A percentile compares a stretch with the other conserved stretches of the same genome.
phyloP scores from a whole-genome alignment of 1,284 basidiomycete species.

The Marasmius fiardii region DNA sequence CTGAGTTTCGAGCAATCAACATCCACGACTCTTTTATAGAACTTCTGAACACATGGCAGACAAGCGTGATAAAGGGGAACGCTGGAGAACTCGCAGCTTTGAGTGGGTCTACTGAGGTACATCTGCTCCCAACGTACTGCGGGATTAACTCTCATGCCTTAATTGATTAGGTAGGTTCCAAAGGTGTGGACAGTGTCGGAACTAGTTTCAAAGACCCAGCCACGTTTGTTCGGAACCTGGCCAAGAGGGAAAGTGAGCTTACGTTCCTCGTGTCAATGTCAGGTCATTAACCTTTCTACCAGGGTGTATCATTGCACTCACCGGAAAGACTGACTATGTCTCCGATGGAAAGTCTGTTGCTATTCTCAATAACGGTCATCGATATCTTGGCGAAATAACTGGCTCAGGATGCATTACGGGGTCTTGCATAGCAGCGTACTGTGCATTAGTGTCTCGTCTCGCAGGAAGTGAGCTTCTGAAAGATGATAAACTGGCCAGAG shows the following conservation, averaged over 20 bases:
- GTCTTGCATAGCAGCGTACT: conserved; percentile 73
- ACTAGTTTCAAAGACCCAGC: conserved; percentile 75
- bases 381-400: conserved; percentile 77
- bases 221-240: conserved; percentile 66
- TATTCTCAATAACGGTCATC: conserved; percentile 74
- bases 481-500: conserved; percentile 50
- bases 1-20: conserved; percentile 3
- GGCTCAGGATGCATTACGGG: conserved; percentile 91
- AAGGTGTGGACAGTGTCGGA: conserved; percentile 88
- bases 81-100: conserved; percentile 86
- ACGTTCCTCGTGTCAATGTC: not conserved
- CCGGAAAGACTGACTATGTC: conserved; percentile 83
- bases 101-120: conserved; percentile 70
- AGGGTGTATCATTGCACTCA: conserved; percentile 84
- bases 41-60: conserved; percentile 83
- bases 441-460: conserved; percentile 59
- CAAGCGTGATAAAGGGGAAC: conserved; percentile 94
- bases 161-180: conserved; percentile 59
- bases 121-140: not conserved
- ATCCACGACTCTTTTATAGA: conserved; percentile 34
- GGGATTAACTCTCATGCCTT: not conserved
- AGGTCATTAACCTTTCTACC: not conserved
- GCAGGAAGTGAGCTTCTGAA: conserved; percentile 16
- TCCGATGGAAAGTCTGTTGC: conserved; percentile 78
- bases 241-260: conserved; percentile 70